Percentiles rank a stretch among this genome's conserved stretches.
Evolutionary conservation across 441 rosid genomes (phyloP).

Genomic region (Pelargonium citronellum): DNA sequence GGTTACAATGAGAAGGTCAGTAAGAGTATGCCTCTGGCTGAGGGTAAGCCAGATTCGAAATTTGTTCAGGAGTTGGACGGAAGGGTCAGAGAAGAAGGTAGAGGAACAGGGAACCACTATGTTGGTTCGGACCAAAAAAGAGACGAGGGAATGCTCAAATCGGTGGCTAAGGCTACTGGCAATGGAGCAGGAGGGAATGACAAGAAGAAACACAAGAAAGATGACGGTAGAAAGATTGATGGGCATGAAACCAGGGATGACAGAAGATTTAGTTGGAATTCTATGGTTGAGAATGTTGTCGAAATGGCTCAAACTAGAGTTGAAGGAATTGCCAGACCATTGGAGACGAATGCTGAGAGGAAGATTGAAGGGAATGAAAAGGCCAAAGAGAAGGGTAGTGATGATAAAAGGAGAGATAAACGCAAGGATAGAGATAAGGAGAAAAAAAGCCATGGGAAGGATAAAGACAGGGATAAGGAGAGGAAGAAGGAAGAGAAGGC

Average conservation of each 20-base stretch:
- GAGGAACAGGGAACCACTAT: constrained; percentile 22
- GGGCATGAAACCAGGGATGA: constrained; percentile 25
- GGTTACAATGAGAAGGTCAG: constrained; percentile 22
- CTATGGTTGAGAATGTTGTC: constrained; percentile 17
- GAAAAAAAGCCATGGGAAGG: constrained; percentile 20
- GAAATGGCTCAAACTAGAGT: constrained; percentile 20
- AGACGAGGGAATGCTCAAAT: constrained; percentile 24
- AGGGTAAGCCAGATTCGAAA: constrained; percentile 20
- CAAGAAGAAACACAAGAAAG: constrained; percentile 23
- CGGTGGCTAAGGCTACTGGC: constrained; percentile 23
- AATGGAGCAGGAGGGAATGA: constrained; percentile 24
- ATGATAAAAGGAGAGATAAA: constrained; percentile 27
- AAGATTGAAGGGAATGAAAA: constrained; percentile 30
- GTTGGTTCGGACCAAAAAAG: constrained; percentile 22
- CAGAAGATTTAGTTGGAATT: constrained; percentile 22
- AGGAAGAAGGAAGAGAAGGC: constrained; percentile 28
- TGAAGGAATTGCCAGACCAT: constrained; percentile 6
- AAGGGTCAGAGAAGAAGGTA: constrained; percentile 33
- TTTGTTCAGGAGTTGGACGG: constrained; percentile 30
- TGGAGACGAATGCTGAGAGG: constrained; percentile 23
- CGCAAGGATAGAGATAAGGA: constrained; percentile 22
- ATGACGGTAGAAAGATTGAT: constrained; percentile 22
- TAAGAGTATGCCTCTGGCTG: constrained; percentile 25
- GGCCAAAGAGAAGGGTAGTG: constrained; percentile 28
- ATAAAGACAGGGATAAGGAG: constrained; percentile 11